Percentiles rank a stretch among this genome's conserved stretches.
phyloP scores from a whole-genome alignment of 2,329 filamentous ascomycete species.

The Sporothrix inflata region DNA sequence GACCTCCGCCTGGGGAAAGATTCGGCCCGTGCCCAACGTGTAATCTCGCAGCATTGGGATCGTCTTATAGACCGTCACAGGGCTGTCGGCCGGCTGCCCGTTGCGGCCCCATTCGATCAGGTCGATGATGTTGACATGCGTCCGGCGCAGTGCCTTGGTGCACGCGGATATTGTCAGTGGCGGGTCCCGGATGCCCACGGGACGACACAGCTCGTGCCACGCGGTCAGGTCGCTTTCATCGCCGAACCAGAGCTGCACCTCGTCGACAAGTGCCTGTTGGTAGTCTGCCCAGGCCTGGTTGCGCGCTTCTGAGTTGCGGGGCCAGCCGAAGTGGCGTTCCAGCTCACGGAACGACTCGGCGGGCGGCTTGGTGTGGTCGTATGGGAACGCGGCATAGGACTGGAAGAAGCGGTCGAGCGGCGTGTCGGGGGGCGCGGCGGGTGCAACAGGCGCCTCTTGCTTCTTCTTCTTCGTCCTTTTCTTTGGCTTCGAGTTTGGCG shows the following conservation, averaged over 20 bases:
- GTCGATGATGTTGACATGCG: constrained; percentile 30
- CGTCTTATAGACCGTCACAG: background rate
- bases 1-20: background rate
- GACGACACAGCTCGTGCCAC: constrained; percentile 25
- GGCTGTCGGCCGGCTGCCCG: background rate
- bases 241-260: constrained; percentile 27
- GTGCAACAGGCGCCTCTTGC: background rate
- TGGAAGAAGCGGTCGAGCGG: constrained; percentile 26
- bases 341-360: constrained; percentile 19
- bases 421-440: background rate
- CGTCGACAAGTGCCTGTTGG: constrained; percentile 13
- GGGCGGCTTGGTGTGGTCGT: background rate
- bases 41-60: background rate
- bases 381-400: constrained; percentile 11
- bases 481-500: background rate
- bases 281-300: background rate
- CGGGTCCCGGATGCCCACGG: constrained; percentile 4
- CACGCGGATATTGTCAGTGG: background rate
- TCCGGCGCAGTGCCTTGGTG: background rate
- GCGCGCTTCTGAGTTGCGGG: background rate
- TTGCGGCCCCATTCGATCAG: constrained; percentile 24
- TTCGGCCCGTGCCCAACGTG: background rate
- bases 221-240: constrained; percentile 7
- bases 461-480: background rate
- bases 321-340: background rate